Base-by-base conservation (phyloP, 345 rosid genomes). In the Linum tenue region DNA sequence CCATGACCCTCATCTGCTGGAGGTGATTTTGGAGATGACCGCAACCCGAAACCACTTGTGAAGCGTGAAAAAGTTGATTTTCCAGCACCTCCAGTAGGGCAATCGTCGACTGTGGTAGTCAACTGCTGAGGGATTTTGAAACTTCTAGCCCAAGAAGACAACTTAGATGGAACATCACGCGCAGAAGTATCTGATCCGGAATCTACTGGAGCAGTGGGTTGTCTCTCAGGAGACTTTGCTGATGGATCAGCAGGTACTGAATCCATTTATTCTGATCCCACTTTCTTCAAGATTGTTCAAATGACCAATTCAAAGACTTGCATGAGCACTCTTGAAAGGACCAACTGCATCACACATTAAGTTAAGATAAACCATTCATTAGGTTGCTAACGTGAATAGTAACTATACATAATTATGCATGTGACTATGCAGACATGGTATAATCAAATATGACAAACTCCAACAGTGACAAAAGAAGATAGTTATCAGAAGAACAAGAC, bases 11-110 rank as follows among this genome's bases (percentile, higher is more conserved):
- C 89, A 58, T 80, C 79, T 3, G 79, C 7, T 7, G 71, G 77
- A 77, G 91, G 85, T 70, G 92, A 82, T 68, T 80, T 89, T 3
- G 90, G 96, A 64, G 92, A 85, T n/a, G 61, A 60, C 12, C 82
- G 87, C 73, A 89, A 60, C 53, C 90, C 96, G 12, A 86, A 53
- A 63, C 92, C 92, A 64, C 82, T 82, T 6, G 96, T 85, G 73
- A 89, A 81, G n/a, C 89, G 89, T 2, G 96, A 77, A 80, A 89
- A 86, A 5, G 80, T 72, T 48, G 88, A 89, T 68, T 83, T 88
- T 61, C 83, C 88, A 41, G 81, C 22, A 65, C 69, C 83, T 38
- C 76, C 89, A 11, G 73, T 70, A 4, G 81, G 81, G 37, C 87
- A 74, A 41, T 70, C 80, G 39, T 70, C 86, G 62, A 60, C 77